A percentile compares a stretch with the other conserved stretches of the same genome.
These are phyloP conservation scores for Tilletia walkeri DNA, from an alignment of 1,284 basidiomycete genomes.

Conservation along the genomic window DNA sequence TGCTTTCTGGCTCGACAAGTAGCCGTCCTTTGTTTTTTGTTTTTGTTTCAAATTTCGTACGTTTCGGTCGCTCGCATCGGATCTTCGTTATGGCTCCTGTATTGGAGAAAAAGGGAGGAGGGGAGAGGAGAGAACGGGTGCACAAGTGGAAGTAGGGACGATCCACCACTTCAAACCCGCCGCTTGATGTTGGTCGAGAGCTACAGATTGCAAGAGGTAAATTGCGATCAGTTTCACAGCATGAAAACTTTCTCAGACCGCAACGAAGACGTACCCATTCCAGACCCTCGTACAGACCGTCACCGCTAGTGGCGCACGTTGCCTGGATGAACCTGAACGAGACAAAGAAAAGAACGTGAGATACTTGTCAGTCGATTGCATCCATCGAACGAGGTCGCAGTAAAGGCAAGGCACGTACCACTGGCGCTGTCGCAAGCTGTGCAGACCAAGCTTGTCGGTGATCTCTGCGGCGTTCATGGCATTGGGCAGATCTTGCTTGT, in stretches of 20 bases:
- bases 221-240: background rate
- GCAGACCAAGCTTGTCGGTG: slow-evolving; percentile 98
- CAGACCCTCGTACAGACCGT: slow-evolving; percentile 93
- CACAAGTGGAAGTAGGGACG: slow-evolving; percentile 51
- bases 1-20: too few species aligned
- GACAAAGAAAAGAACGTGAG: background rate
- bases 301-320: slow-evolving; percentile 96
- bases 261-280: slow-evolving; percentile 47
- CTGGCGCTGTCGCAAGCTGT: slow-evolving; percentile 85
- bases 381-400: too few species aligned
- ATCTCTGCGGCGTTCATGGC: slow-evolving; percentile 99
- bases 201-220: slow-evolving; percentile 20
- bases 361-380: too few species aligned
- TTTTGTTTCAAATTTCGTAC: background rate
- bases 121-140: background rate
- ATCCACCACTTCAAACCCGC: slow-evolving; percentile 63
- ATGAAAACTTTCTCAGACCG: too few species aligned
- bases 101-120: slow-evolving; percentile 3
- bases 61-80: too few species aligned
- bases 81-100: too few species aligned
- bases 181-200: slow-evolving; percentile 84
- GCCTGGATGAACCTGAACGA: slow-evolving; percentile 89
- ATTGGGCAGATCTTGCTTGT: slow-evolving; percentile 96
- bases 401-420: slow-evolving; percentile 30
- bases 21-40: background rate